Base-by-base conservation (phyloP, 306 rosid genomes). In the Acacia melanoxylon region DNA sequence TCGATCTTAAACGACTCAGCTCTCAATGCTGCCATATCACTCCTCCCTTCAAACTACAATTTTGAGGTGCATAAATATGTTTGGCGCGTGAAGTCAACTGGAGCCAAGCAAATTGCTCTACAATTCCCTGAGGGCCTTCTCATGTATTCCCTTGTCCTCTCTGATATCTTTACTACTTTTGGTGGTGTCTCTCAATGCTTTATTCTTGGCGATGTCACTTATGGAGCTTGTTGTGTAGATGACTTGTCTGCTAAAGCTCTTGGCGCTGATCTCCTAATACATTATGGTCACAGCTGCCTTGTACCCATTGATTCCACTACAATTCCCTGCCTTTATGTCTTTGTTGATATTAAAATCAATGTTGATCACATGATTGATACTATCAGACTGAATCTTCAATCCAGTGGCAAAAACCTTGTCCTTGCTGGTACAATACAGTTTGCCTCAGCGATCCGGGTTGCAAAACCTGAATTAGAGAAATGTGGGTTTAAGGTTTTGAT, bases 101-200 rank as follows among this genome's bases (percentile, higher is more conserved):
- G 68, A 6, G 91, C 97, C 73, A 79, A 89, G 70, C 91, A 91
- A 63, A 87, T 94, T 29, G 97, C 97, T 10, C 95, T 94, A 27
- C 97, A 92, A 66, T 91, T 92, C 51, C 97, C 98, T 0, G 98
- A 94, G 79, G 98, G 98, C 40, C 97, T 94, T 68, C 98, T 94
- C 83, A 94, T 94, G 97, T 94, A 91, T 83, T 92, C 98, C 29
- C 89, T 94, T 16, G 84, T 87, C 14, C 89, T 94, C 76, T 91
- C 98, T 40, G 97, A 94, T 67, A 94, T 94, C 85, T 85, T 94
- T 89, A 87, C 98, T 81, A 82, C 94, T 63, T 91, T 89, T 78
- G 92, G 92, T 45, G 83, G 77, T 1, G 98, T 89, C 79, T 45
- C 85, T 7, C 86, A 88, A 59, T 91, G 95, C 82, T 92, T 83